Conservation (phyloP, 768 basidiomycete genomes). For the Neoboletus subvelutipes region DNA sequence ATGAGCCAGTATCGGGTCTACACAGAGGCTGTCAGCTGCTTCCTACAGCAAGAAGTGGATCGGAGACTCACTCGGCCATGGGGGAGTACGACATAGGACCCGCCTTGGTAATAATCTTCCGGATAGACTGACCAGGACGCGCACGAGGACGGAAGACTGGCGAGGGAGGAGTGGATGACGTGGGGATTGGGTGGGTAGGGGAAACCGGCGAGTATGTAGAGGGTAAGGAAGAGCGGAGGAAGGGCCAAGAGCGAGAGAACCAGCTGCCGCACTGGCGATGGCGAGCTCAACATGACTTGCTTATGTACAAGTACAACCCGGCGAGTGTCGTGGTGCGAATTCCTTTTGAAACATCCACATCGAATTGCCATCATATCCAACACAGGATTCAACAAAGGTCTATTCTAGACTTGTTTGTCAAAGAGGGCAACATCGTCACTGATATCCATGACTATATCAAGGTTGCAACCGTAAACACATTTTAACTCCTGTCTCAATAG, state of each 20-base stretch:
- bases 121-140: constrained; percentile 73
- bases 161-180: constrained; percentile 55
- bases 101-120: constrained; percentile 60
- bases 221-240: constrained; percentile 56
- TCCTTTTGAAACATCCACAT: no score
- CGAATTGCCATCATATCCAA: no score
- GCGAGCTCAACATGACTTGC: constrained; percentile 11
- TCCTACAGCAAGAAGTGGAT: neutral
- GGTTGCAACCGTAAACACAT: no score
- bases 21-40: constrained; percentile 2
- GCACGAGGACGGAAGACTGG: constrained; percentile 52
- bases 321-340: neutral
- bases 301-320: neutral
- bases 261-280: constrained; percentile 18
- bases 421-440: no score
- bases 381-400: no score
- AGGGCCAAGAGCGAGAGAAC: constrained; percentile 50
- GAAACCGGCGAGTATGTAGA: constrained; percentile 65
- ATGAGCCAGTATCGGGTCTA: constrained; percentile 77
- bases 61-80: constrained; percentile 55
- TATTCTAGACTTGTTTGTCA: no score
- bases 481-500: no score
- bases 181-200: constrained; percentile 56
- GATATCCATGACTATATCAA: no score
- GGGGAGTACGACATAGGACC: constrained; percentile 64